Conservation (phyloP, 192 early-diverging fungal genomes). For the Rhizophagus sp. region DNA sequence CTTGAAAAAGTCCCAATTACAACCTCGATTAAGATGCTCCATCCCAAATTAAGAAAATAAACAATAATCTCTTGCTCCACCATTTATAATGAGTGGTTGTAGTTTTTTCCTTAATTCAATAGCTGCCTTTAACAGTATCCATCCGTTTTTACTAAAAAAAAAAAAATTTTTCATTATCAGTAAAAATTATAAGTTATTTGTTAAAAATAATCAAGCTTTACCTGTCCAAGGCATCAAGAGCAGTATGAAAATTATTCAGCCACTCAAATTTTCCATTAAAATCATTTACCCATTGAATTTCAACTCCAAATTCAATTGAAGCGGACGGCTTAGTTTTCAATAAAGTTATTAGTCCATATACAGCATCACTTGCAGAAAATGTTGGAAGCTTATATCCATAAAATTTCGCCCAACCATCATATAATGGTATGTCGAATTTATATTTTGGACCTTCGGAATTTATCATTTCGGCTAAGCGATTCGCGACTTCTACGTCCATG, state of each 20-base stretch:
- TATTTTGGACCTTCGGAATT: constrained; percentile 6
- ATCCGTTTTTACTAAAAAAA: not conserved
- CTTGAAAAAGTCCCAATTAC: not conserved
- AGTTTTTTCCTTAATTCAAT: not conserved
- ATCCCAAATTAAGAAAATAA: not conserved
- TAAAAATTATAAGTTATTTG: not conserved
- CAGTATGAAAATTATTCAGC: constrained; percentile 19
- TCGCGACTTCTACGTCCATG: constrained; percentile 2
- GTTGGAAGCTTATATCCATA: constrained; percentile 13
- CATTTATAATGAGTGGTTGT: not conserved
- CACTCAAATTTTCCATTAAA: not conserved
- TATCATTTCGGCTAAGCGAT: not conserved
- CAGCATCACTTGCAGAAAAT: constrained; percentile 7
- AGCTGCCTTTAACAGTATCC: not conserved
- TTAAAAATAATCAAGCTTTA: not conserved
- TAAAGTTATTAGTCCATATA: constrained; percentile 8
- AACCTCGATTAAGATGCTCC: not conserved
- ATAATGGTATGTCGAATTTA: not conserved
- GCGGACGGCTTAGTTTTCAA: not conserved
- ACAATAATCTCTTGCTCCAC: not conserved
- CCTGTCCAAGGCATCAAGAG: constrained; percentile 3
- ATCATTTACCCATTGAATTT: constrained; percentile 16
- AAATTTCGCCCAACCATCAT: not conserved
- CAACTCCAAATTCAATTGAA: constrained; percentile 2
- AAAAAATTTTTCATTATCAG: not conserved